phyloP scores from a whole-genome alignment of 768 basidiomycete genomes.

The Lactarius deliciosus region DNA sequence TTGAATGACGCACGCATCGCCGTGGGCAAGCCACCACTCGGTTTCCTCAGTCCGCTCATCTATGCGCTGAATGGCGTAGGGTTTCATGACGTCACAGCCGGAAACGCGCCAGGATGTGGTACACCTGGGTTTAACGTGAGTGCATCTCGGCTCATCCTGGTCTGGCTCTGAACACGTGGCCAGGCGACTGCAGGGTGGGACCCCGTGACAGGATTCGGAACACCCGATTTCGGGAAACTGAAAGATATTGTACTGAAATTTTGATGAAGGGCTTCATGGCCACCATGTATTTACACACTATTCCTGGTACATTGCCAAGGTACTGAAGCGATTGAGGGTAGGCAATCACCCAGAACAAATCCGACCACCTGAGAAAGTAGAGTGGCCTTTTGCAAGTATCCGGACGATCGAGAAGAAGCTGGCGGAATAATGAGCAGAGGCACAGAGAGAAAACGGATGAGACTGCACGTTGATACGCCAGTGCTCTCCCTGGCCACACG shows the following conservation, averaged over 20 bases:
- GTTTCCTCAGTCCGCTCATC: constrained; percentile 65
- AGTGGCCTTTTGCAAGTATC: background rate
- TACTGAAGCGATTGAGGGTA: background rate
- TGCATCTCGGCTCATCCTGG: constrained; percentile 23
- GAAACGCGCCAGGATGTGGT: constrained; percentile 56
- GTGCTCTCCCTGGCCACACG: too few relatives aligned
- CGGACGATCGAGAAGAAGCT: too few relatives aligned
- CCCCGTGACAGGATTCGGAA: constrained; percentile 55
- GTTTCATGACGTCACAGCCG: constrained; percentile 56
- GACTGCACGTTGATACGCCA: too few relatives aligned
- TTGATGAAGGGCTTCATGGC: background rate
- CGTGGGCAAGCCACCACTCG: constrained; percentile 46
- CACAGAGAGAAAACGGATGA: too few relatives aligned
- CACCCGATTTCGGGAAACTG: constrained; percentile 51
- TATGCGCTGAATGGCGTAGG: constrained; percentile 44
- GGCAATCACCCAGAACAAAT: background rate
- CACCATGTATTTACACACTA: too few relatives aligned
- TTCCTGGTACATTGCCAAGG: background rate
- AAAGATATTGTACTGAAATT: constrained; percentile 38
- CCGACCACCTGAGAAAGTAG: background rate
- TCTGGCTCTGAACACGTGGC: background rate
- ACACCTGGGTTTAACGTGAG: constrained; percentile 65
- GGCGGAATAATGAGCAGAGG: too few relatives aligned
- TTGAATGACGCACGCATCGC: constrained; percentile 57
- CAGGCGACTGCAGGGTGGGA: constrained; percentile 60